phyloP scores from a whole-genome alignment of 371 early-diverging fungal genomes.

The Mucor irregularis region DNA sequence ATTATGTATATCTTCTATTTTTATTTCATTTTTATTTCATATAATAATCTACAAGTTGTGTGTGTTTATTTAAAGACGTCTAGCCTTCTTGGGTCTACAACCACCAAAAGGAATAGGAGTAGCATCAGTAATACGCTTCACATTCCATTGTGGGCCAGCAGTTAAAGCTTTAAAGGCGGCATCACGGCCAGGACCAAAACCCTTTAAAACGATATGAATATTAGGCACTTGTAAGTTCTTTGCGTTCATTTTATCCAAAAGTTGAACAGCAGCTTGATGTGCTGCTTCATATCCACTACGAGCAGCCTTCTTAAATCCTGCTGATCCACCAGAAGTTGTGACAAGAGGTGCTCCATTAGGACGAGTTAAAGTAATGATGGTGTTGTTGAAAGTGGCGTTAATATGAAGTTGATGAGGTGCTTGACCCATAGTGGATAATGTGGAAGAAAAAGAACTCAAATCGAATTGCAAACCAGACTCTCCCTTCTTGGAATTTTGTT shows the following conservation, averaged over 20 bases:
- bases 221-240: conserved; percentile 62
- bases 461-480: not conserved
- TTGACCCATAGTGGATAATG: conserved; percentile 21
- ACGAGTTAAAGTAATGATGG: conserved; percentile 82
- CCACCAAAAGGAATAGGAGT: conserved; percentile 94
- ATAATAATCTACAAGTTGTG: not conserved
- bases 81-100: conserved; percentile 89
- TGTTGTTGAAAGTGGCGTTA: conserved; percentile 86
- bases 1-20: not conserved
- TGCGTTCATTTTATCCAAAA: conserved; percentile 68
- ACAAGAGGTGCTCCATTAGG: conserved; percentile 70
- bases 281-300: conserved; percentile 92
- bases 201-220: conserved; percentile 82
- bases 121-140: conserved; percentile 80
- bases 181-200: conserved; percentile 92
- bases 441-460: conserved; percentile 1
- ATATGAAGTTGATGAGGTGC: conserved; percentile 70
- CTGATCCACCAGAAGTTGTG: conserved; percentile 79
- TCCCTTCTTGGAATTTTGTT: not conserved
- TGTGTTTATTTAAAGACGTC: conserved; percentile 70
- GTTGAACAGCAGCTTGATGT: conserved; percentile 83
- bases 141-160: conserved; percentile 61
- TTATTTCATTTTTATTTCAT: conserved; percentile 6
- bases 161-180: conserved; percentile 88
- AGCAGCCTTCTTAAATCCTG: conserved; percentile 87